These are phyloP conservation scores for Tylopilus balloui DNA, from an alignment of 768 basidiomycete genomes.

Conservation along the genomic window DNA sequence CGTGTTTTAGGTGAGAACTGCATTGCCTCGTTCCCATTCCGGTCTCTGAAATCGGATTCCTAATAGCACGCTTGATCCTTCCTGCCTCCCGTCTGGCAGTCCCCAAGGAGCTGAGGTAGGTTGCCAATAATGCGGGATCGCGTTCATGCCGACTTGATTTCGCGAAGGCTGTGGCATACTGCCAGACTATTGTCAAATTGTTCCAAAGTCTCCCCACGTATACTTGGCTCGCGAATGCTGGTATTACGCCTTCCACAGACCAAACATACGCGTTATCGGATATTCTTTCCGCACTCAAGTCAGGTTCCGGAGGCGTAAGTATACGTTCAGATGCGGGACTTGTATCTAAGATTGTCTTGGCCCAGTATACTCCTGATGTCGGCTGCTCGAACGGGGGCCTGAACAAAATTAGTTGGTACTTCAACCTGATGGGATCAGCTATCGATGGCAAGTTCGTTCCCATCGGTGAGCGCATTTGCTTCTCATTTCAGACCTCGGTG, in stretches of 20 bases:
- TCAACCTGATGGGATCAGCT: constrained; percentile 59
- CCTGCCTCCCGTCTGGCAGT: constrained; percentile 59
- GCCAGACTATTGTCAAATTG: constrained; percentile 51
- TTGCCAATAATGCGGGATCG: neutral
- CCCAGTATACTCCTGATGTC: constrained; percentile 46
- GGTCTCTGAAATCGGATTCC: constrained; percentile 2
- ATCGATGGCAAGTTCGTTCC: constrained; percentile 61
- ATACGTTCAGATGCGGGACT: neutral
- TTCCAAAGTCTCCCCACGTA: constrained; percentile 73
- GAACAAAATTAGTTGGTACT: constrained; percentile 55
- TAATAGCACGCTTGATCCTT: constrained; percentile 51
- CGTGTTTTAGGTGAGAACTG: constrained; percentile 34
- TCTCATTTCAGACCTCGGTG: neutral
- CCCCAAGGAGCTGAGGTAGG: constrained; percentile 55
- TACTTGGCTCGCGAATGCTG: constrained; percentile 62
- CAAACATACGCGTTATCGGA: constrained; percentile 54
- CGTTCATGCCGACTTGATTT: neutral
- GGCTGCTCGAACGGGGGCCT: constrained; percentile 40
- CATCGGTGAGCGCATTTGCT: constrained; percentile 43
- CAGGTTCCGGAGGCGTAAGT: constrained; percentile 46
- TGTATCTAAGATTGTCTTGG: neutral
- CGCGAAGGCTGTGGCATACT: constrained; percentile 61
- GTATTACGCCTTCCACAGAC: constrained; percentile 64
- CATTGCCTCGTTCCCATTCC: neutral
- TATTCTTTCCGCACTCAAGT: constrained; percentile 50